Conservation (phyloP, 2,329 filamentous ascomycete genomes). For the Fusarium sp. region DNA sequence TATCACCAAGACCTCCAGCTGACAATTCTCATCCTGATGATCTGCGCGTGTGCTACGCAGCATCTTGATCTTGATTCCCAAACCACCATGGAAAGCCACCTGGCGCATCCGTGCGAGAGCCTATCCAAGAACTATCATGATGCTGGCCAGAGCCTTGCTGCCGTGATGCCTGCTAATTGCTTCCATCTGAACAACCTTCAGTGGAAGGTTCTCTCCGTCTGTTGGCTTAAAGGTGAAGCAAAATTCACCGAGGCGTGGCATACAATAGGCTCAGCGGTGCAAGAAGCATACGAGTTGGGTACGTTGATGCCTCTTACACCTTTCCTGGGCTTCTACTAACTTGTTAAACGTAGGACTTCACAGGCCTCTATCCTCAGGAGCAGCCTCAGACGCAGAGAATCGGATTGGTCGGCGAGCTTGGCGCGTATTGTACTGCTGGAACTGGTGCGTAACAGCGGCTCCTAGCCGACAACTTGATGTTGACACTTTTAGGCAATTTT, state of each 20-base stretch:
- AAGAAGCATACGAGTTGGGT: constrained; percentile 19
- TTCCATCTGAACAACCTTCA: constrained; percentile 12
- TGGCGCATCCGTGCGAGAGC: not conserved
- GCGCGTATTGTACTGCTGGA: constrained; percentile 16
- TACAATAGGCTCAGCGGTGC: constrained; percentile 2
- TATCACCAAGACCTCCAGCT: constrained; percentile 7
- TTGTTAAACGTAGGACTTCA: not conserved
- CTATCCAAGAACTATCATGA: not conserved
- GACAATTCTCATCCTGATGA: constrained; percentile 14
- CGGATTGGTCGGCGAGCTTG: constrained; percentile 14
- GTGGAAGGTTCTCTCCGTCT: constrained; percentile 16
- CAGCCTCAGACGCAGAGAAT: not conserved
- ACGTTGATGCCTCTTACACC: not conserved
- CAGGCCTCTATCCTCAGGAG: not conserved
- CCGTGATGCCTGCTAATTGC: not conserved
- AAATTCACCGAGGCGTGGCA: constrained; percentile 19
- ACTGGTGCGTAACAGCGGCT: not conserved
- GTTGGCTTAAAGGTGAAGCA: constrained; percentile 15
- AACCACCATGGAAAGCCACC: not conserved
- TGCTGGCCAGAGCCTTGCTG: not conserved
- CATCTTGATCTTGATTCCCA: constrained; percentile 1
- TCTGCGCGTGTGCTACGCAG: constrained; percentile 15
- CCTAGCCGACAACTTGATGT: fast-evolving
- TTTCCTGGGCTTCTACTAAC: not conserved
- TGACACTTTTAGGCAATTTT: constrained; percentile 8